Evolutionary conservation across 768 basidiomycete species (phyloP).

Genomic region (Mycena indigotica): DNA sequence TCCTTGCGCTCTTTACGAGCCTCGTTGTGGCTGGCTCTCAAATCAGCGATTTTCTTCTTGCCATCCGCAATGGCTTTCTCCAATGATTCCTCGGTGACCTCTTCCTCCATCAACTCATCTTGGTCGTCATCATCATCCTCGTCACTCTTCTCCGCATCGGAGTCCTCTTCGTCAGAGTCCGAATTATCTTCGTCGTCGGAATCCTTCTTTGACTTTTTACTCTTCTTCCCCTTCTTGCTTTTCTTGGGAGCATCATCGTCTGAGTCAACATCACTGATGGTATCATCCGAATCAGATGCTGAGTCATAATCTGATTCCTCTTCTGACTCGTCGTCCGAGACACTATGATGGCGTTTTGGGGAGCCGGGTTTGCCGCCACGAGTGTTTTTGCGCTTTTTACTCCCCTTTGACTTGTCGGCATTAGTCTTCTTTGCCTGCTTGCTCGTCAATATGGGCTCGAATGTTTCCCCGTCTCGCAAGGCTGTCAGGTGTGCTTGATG

Average conservation of each 20-base stretch:
- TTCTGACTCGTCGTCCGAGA: slow-evolving; percentile 17
- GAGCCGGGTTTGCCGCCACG: slow-evolving; percentile 42
- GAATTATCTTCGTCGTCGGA: too few species aligned
- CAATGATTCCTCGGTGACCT: slow-evolving; percentile 48
- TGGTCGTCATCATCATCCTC: slow-evolving; percentile 19
- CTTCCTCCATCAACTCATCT: slow-evolving; percentile 31
- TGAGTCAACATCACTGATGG: slow-evolving; percentile 26
- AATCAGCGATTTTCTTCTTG: slow-evolving; percentile 43
- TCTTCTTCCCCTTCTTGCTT: slow-evolving; percentile 23
- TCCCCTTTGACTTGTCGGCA: slow-evolving; percentile 19
- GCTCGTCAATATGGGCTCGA: slow-evolving; percentile 44
- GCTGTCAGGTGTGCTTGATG: slow-evolving; percentile 50
- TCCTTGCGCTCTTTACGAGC: slow-evolving; percentile 41
- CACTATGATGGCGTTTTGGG: slow-evolving; percentile 45
- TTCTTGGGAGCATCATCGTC: slow-evolving; percentile 23
- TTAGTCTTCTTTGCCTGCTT: slow-evolving; percentile 27
- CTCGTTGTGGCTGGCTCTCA: slow-evolving; percentile 39
- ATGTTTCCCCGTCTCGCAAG: slow-evolving; percentile 46
- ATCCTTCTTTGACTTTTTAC: background rate
- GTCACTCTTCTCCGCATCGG: background rate
- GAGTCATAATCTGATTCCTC: slow-evolving; percentile 26
- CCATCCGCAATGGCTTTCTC: slow-evolving; percentile 46
- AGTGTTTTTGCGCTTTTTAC: slow-evolving; percentile 55
- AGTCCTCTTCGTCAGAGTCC: slow-evolving; percentile 3
- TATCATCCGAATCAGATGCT: slow-evolving; percentile 27